Evolutionary conservation across 352 stramenopile species (phyloP).

Genomic region (Globisporangium spiculum): DNA sequence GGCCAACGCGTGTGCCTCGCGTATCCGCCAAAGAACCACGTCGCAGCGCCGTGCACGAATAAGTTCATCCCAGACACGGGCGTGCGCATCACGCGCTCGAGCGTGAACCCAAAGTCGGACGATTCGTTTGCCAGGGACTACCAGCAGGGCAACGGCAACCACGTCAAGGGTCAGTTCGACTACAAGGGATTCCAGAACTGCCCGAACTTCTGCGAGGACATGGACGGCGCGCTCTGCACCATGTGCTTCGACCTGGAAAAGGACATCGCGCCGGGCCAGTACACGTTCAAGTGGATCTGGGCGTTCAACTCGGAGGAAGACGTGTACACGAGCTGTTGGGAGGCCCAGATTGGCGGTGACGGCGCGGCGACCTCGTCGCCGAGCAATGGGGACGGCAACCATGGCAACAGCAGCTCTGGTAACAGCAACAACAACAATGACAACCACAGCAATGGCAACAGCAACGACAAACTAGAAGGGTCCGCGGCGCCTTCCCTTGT

Average conservation of each 20-base stretch:
- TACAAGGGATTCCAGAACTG: slow-evolving; percentile 45
- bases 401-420: background rate
- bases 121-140: slow-evolving; percentile 17
- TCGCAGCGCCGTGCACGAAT: slow-evolving; percentile 30
- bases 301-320: slow-evolving; percentile 30
- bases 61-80: slow-evolving; percentile 28
- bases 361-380: too few species aligned
- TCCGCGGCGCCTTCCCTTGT: too few species aligned
- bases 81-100: slow-evolving; percentile 26
- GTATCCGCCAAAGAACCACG: slow-evolving; percentile 45
- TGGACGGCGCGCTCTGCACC: slow-evolving; percentile 30
- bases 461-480: too few species aligned
- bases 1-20: slow-evolving; percentile 37
- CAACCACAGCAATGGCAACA: background rate
- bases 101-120: slow-evolving; percentile 16
- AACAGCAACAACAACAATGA: background rate
- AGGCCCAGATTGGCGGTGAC: slow-evolving; percentile 14
- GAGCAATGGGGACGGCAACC: background rate
- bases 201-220: slow-evolving; percentile 35
- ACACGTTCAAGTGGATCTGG: slow-evolving; percentile 41
- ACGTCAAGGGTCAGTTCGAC: slow-evolving; percentile 28
- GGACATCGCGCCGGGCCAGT: slow-evolving; percentile 31
- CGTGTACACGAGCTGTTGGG: slow-evolving; percentile 35
- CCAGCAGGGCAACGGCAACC: slow-evolving; percentile 24
- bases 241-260: slow-evolving; percentile 43